A percentile compares a stretch with the other conserved stretches of the same genome.
Evolutionary conservation across 768 basidiomycete species (phyloP).

Genomic region (Phallus indusiatus): DNA sequence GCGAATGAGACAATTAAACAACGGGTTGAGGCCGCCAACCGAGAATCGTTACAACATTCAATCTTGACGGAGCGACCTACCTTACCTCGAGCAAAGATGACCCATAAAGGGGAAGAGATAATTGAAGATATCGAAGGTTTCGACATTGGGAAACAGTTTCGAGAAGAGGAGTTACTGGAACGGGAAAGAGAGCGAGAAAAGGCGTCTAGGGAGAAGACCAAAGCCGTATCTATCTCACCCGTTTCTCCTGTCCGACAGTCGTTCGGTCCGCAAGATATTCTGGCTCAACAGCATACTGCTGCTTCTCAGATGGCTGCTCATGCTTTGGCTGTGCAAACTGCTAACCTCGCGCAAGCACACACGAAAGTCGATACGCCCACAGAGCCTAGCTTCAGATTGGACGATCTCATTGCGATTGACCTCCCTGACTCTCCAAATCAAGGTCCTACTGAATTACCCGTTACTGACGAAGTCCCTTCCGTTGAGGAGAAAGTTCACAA

Average conservation of each 20-base stretch:
- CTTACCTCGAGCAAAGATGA: constrained; percentile 69
- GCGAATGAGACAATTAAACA: constrained; percentile 81
- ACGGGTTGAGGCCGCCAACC: constrained; percentile 72
- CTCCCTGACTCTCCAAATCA: constrained; percentile 5
- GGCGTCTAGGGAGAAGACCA: constrained; percentile 34
- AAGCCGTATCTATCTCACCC: constrained; percentile 15
- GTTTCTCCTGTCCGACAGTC: background rate
- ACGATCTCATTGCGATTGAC: constrained; percentile 9
- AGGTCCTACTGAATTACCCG: background rate
- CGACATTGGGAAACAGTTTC: constrained; percentile 26
- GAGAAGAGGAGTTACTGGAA: constrained; percentile 29
- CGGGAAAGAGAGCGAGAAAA: constrained; percentile 51
- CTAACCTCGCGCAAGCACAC: constrained; percentile 7
- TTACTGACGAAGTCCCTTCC: background rate
- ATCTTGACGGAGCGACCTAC: constrained; percentile 60
- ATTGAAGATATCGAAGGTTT: constrained; percentile 60
- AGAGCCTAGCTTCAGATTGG: constrained; percentile 8
- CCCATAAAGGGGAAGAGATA: constrained; percentile 87
- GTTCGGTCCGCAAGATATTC: constrained; percentile 6
- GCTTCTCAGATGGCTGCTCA: constrained; percentile 7
- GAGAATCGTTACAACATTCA: constrained; percentile 76
- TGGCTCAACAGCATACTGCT: constrained; percentile 7
- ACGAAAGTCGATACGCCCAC: constrained; percentile 18
- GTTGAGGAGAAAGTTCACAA: background rate
- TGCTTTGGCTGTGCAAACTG: background rate